Conservation (phyloP, 768 basidiomycete species). For the Psilocybe cyanescens region DNA sequence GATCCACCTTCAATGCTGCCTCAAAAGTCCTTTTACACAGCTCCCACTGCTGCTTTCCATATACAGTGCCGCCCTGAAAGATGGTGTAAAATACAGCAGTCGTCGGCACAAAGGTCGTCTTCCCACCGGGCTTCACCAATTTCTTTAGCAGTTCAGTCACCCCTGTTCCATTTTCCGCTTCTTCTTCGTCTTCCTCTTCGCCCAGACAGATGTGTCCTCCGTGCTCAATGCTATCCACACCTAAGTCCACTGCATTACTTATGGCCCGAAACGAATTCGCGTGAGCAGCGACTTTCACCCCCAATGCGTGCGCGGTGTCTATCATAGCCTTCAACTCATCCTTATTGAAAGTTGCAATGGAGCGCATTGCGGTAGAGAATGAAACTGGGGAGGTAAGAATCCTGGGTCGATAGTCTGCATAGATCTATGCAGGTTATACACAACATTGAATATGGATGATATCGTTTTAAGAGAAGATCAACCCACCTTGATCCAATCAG, state of each 20-base stretch:
- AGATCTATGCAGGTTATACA: conserved; percentile 39
- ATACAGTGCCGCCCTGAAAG: conserved; percentile 16
- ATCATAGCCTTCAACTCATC: conserved; percentile 54
- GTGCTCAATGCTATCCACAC: conserved; percentile 64
- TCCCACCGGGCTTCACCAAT: conserved; percentile 26
- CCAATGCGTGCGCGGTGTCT: conserved; percentile 51
- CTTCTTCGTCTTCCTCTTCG: conserved; percentile 27
- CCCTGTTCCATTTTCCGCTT: conserved; percentile 1
- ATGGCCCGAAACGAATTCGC: conserved; percentile 38
- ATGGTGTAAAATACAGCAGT: conserved; percentile 51
- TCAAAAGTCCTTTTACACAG: conserved; percentile 43
- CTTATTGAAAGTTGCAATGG: conserved; percentile 47
- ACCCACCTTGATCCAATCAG: conserved; percentile 69
- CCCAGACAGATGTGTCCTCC: conserved; percentile 29
- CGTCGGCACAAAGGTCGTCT: conserved; percentile 61
- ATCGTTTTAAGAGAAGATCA: neutral
- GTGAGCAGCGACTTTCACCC: conserved; percentile 65
- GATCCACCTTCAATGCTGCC: conserved; percentile 35
- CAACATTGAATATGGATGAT: conserved; percentile 5
- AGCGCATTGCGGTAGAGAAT: conserved; percentile 30
- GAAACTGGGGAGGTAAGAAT: conserved; percentile 49
- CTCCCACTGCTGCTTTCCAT: conserved; percentile 37
- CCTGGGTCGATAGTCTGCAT: conserved; percentile 59
- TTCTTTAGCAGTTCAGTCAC: conserved; percentile 27
- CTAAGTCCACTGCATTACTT: conserved; percentile 37